These are phyloP conservation scores for Globisporangium megalacanthum DNA, from an alignment of 352 stramenopile species.

Conservation along the genomic window DNA sequence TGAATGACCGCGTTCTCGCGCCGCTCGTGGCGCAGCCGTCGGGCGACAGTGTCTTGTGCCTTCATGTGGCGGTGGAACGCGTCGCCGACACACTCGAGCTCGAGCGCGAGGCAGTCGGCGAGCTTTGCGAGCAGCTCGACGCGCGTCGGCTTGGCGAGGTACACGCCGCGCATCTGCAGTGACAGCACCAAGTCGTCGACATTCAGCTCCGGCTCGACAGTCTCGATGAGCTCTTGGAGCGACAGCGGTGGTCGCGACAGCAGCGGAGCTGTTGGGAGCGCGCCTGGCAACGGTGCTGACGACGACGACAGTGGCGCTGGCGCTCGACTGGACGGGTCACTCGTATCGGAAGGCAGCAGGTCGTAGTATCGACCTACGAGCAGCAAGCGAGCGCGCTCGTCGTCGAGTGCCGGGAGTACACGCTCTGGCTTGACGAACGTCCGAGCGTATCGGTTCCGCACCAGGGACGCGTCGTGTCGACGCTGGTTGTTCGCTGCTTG, in stretches of 20 bases:
- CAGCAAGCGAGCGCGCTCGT: conserved; percentile 32
- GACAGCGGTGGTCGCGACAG: conserved; percentile 1
- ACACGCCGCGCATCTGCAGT: conserved; percentile 55
- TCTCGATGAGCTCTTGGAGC: conserved; percentile 44
- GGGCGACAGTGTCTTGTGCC: conserved; percentile 48
- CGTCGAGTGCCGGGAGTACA: conserved; percentile 31
- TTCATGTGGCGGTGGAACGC: conserved; percentile 70
- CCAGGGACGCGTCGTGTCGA: conserved; percentile 23
- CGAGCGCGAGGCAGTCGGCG: conserved; percentile 47
- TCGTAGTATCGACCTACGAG: conserved; percentile 58
- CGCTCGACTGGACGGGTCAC: conserved; percentile 7
- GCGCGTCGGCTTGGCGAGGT: conserved; percentile 52
- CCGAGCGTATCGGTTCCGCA: conserved; percentile 44
- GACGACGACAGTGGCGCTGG: not conserved
- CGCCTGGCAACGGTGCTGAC: not conserved
- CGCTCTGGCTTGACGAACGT: conserved; percentile 41
- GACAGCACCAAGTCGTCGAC: conserved; percentile 59
- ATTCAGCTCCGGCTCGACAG: conserved; percentile 57
- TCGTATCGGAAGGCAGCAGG: conserved; percentile 10
- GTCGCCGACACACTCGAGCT: conserved; percentile 58
- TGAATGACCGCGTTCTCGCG: conserved; percentile 30
- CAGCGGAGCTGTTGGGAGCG: not conserved
- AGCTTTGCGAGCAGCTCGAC: conserved; percentile 51
- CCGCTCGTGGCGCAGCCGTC: conserved; percentile 43
- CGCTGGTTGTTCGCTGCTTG: conserved; percentile 33